phyloP scores from a whole-genome alignment of 2,329 filamentous ascomycete species.

The Grosmannia clavigera region DNA sequence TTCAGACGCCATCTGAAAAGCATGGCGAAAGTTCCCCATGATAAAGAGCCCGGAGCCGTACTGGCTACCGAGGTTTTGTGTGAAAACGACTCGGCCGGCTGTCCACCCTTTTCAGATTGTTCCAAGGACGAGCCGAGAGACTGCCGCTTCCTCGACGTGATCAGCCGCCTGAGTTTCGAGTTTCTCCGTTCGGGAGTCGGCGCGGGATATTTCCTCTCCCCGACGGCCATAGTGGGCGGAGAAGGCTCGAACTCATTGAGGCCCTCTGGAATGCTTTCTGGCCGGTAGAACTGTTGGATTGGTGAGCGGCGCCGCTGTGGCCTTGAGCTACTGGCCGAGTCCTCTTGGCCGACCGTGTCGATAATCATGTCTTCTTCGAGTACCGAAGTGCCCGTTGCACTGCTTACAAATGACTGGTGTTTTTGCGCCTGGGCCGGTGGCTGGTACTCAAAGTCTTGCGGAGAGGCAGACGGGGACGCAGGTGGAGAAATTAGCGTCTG shows the following conservation, averaged over 20 bases:
- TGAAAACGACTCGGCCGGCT: not conserved
- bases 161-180: constrained; percentile 7
- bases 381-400: not conserved
- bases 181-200: constrained; percentile 3
- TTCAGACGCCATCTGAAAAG: constrained; percentile 59
- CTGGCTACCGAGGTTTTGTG: constrained; percentile 45
- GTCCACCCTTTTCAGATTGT: not conserved
- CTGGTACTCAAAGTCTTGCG: not conserved
- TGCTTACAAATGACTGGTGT: not conserved
- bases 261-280: constrained; percentile 28
- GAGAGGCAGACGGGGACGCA: not conserved
- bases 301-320: constrained; percentile 9
- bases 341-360: not conserved
- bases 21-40: constrained; percentile 46
- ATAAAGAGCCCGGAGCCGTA: constrained; percentile 28
- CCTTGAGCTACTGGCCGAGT: not conserved
- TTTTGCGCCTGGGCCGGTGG: not conserved
- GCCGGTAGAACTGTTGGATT: constrained; percentile 32
- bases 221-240: not conserved
- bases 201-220: not conserved
- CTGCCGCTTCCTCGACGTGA: constrained; percentile 13
- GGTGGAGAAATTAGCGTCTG: not conserved
- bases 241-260: not conserved
- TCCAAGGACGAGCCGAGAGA: constrained; percentile 28
- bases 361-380: not conserved